Conservation (phyloP, 2,329 filamentous ascomycete genomes). For the Fusarium robinianum region DNA sequence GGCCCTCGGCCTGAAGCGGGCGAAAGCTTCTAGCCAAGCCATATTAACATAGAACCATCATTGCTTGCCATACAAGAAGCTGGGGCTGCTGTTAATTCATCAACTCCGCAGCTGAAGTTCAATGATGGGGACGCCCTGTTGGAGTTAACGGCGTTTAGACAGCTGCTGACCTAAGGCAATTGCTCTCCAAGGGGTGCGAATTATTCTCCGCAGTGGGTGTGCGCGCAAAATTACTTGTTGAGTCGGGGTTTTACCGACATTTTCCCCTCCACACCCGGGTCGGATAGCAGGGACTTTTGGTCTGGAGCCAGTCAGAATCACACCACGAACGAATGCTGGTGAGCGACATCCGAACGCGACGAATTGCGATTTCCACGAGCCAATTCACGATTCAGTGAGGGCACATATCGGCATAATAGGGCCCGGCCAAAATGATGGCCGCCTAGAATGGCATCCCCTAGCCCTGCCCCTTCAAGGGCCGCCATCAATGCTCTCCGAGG, state of each 20-base stretch:
- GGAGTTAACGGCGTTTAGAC: constrained; percentile 21
- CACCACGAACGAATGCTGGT: constrained; percentile 25
- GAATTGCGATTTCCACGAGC: constrained; percentile 22
- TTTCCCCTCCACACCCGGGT: constrained; percentile 9
- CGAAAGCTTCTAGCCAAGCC: too few relatives aligned
- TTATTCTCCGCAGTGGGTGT: not conserved
- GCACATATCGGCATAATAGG: constrained; percentile 8
- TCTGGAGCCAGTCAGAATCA: constrained; percentile 30
- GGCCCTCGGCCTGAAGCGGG: too few relatives aligned
- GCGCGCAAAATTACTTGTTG: not conserved
- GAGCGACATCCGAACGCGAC: constrained; percentile 31
- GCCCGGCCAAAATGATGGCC: constrained; percentile 34
- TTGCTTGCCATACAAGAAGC: too few relatives aligned
- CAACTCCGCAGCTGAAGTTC: not conserved
- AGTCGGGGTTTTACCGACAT: constrained; percentile 6
- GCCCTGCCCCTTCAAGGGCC: constrained; percentile 59
- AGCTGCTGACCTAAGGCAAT: not conserved
- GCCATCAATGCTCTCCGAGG: constrained; percentile 60
- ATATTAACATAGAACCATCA: too few relatives aligned
- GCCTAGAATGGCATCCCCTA: constrained; percentile 50
- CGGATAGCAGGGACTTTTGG: constrained; percentile 10
- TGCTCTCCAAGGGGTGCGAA: not conserved
- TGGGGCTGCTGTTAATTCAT: not conserved
- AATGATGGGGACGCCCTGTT: constrained; percentile 2
- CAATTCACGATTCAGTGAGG: not conserved